Conservation (phyloP, 805 yeast species). For the Zygosaccharomyces bisporus region DNA sequence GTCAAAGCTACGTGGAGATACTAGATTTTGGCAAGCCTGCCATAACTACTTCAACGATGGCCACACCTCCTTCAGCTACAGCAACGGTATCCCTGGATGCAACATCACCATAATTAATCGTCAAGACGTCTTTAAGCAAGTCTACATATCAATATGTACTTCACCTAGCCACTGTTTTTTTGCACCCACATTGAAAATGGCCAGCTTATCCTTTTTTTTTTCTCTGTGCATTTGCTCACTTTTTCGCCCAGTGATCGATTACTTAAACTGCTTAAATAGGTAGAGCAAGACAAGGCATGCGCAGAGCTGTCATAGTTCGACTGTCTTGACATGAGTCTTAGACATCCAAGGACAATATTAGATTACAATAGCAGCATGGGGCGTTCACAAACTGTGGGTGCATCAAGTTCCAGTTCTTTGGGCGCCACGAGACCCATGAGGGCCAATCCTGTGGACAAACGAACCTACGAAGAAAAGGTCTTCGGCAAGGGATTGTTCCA, state of each 20-base stretch:
- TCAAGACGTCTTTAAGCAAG: neutral
- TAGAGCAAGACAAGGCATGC: neutral
- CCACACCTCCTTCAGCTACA: slow-evolving; percentile 6
- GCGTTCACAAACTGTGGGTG: neutral
- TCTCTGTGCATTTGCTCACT: neutral
- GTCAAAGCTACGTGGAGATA: slow-evolving; percentile 74
- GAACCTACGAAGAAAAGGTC: slow-evolving; percentile 15
- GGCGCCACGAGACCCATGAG: neutral
- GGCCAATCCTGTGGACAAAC: neutral
- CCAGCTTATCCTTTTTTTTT: neutral
- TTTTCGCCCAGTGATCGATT: neutral
- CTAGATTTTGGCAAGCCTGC: slow-evolving; percentile 60
- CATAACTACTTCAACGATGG: neutral
- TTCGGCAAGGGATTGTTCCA: slow-evolving; percentile 20
- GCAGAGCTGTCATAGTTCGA: neutral
- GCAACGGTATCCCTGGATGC: slow-evolving; percentile 5
- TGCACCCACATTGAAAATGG: neutral
- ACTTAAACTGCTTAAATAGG: neutral
- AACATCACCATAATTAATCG: neutral
- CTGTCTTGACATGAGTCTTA: neutral
- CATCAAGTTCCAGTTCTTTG: neutral
- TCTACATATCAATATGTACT: neutral
- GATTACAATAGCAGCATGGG: neutral
- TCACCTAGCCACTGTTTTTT: neutral
- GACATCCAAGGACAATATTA: neutral